Percentiles rank a stretch among this genome's conserved stretches.
phyloP scores from a whole-genome alignment of 257 asterid genomes.

The Capsicum pubescens region DNA sequence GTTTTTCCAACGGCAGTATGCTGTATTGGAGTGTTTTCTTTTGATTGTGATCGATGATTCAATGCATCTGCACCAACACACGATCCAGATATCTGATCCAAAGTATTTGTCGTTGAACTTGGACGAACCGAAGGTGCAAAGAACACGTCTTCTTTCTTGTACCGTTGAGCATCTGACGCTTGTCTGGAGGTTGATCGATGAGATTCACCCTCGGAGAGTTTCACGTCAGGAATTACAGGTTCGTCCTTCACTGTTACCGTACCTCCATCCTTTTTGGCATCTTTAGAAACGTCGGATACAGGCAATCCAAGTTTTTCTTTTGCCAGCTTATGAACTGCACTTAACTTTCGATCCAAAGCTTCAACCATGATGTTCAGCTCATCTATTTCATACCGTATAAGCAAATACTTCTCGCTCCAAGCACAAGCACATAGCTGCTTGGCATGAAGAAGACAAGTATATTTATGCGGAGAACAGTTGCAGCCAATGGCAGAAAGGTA shows the following conservation, averaged over 20 bases:
- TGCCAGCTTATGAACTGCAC: conserved; percentile 49
- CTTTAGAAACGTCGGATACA: conserved; percentile 28
- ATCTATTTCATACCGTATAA: conserved; percentile 46
- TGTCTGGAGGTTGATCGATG: background rate
- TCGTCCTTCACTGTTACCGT: background rate
- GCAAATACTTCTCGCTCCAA: conserved; percentile 52
- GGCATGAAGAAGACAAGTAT: conserved; percentile 64
- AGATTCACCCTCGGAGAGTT: background rate
- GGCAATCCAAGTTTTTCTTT: conserved; percentile 45
- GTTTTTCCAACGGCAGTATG: background rate
- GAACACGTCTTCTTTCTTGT: background rate
- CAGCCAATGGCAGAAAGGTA: conserved; percentile 72
- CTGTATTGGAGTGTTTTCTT: background rate
- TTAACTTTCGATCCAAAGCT: conserved; percentile 67
- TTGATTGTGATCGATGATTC: background rate
- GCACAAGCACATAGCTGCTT: conserved; percentile 68
- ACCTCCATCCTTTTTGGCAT: background rate
- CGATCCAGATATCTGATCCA: background rate
- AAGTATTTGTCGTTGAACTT: background rate
- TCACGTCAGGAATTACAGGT: background rate
- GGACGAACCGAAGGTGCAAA: conserved; percentile 10
- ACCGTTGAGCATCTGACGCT: background rate
- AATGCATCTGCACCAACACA: background rate
- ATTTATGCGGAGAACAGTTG: conserved; percentile 65
- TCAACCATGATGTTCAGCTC: conserved; percentile 64